Conservation (phyloP, 306 rosid species). For the Ormosia emarginata region DNA sequence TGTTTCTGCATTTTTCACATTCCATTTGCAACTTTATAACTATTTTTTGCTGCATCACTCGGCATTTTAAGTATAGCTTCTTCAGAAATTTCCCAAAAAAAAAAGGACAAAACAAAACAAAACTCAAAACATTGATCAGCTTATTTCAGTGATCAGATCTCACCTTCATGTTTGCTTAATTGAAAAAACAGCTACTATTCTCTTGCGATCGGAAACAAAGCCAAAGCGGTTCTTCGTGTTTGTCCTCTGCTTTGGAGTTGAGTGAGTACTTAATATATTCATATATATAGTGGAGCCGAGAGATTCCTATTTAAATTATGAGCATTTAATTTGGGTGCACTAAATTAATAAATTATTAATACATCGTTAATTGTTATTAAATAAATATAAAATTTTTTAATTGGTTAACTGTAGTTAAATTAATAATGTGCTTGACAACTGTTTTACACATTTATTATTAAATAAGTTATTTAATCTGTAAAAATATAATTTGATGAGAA, state of each 20-base stretch:
- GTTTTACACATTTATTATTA: too few species aligned
- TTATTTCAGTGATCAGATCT: background rate
- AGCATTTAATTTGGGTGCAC: too few species aligned
- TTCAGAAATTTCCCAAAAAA: background rate
- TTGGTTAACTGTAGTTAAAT: too few species aligned
- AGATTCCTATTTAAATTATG: too few species aligned
- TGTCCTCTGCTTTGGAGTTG: conserved; percentile 5
- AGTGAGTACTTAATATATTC: background rate
- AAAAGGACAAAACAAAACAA: background rate
- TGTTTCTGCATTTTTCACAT: conserved; percentile 30
- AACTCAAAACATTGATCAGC: background rate
- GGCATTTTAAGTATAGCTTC: background rate
- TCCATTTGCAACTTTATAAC: conserved; percentile 23
- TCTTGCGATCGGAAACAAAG: background rate
- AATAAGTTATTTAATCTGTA: too few species aligned
- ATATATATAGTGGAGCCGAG: background rate
- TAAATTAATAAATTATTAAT: too few species aligned
- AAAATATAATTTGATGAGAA: too few species aligned
- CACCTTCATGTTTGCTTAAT: conserved; percentile 24
- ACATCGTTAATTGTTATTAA: too few species aligned
- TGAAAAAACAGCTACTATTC: background rate
- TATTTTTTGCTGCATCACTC: conserved; percentile 28
- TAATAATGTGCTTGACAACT: too few species aligned
- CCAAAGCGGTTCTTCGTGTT: background rate
- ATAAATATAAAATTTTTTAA: too few species aligned